These are phyloP conservation scores for Teratosphaeria zuluensis DNA, from an alignment of 2,329 filamentous ascomycete genomes.

Conservation along the genomic window DNA sequence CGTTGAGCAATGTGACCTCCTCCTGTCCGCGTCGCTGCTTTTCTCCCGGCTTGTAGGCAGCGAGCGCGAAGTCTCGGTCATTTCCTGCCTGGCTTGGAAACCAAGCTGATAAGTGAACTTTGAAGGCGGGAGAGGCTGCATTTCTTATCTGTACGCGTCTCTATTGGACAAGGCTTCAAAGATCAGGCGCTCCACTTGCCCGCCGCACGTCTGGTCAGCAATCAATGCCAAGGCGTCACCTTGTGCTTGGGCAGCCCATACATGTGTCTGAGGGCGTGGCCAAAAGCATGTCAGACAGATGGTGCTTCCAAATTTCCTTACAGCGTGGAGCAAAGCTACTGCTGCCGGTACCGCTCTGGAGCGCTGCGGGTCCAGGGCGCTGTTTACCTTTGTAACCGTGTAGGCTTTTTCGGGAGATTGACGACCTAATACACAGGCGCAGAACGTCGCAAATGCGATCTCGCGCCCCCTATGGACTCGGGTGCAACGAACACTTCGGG, in stretches of 20 bases:
- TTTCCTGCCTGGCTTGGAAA: background rate
- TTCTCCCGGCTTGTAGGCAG: background rate
- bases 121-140: background rate
- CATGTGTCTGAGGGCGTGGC: background rate
- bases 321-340: background rate
- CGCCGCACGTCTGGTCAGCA: background rate
- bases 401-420: background rate
- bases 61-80: background rate
- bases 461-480: conserved; percentile 31
- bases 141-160: background rate
- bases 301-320: background rate
- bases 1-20: background rate
- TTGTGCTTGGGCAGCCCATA: background rate
- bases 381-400: background rate
- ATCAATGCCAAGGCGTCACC: background rate
- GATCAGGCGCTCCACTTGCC: background rate
- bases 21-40: background rate
- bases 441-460: background rate
- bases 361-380: background rate
- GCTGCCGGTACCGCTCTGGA: background rate
- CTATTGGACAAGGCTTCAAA: background rate
- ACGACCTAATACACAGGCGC: background rate
- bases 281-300: background rate
- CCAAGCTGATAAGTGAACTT: background rate
- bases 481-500: conserved; percentile 36